Evolutionary conservation across 2,329 filamentous ascomycete species (phyloP).

Genomic region (Penicillium sp.): DNA sequence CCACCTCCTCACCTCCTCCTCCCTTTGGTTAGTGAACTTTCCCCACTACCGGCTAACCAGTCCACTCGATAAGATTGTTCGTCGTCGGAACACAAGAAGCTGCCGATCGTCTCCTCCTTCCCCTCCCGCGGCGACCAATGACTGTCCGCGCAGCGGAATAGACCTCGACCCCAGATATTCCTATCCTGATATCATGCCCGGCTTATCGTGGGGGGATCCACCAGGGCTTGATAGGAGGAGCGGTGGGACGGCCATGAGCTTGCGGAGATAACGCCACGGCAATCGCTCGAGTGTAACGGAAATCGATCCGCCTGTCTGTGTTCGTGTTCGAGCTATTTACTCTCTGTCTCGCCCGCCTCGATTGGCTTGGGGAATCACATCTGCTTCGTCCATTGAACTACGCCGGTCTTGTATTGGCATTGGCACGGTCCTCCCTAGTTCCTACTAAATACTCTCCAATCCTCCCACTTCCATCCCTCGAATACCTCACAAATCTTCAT

Average conservation of each 20-base stretch:
- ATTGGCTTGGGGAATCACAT: background rate
- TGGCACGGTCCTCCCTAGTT: background rate
- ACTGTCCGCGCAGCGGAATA: background rate
- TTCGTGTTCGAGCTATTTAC: background rate
- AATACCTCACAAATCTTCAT: background rate
- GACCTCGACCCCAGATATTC: background rate
- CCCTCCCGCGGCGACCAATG: constrained; percentile 14
- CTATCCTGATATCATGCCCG: constrained; percentile 21
- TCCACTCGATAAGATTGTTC: background rate
- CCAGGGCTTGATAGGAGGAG: constrained; percentile 16
- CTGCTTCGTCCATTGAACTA: background rate
- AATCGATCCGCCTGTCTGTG: background rate
- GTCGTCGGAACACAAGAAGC: background rate
- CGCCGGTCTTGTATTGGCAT: background rate
- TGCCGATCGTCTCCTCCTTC: constrained; percentile 22
- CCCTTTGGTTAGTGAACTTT: background rate
- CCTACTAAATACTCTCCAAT: background rate
- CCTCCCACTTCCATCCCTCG: background rate
- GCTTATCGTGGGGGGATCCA: constrained; percentile 22
- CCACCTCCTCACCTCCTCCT: background rate
- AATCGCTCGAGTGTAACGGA: background rate
- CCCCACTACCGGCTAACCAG: background rate
- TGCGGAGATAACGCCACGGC: constrained; percentile 13
- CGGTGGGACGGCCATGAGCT: background rate
- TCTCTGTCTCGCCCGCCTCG: background rate